phyloP scores from a whole-genome alignment of 1,284 basidiomycete species.

The Cutaneotrichosporon dermatis region DNA sequence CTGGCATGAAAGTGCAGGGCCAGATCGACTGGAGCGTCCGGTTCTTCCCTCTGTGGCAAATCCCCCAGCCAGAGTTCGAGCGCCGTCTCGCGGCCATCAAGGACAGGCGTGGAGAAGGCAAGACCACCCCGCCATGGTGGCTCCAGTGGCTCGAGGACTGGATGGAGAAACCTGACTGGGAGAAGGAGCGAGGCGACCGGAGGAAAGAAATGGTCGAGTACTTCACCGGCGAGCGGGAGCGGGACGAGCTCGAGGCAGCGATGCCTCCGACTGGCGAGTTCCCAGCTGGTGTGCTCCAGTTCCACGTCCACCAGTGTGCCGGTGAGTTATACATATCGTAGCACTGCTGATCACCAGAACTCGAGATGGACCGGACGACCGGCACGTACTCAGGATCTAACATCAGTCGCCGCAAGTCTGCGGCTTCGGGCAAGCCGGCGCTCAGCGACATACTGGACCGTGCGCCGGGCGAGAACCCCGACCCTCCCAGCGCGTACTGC shows the following conservation, averaged over 20 bases:
- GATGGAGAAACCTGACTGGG: conserved; percentile 37
- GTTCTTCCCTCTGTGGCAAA: conserved; percentile 45
- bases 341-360: conserved; percentile 20
- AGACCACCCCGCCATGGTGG: conserved; percentile 31
- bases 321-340: too few species aligned
- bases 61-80: conserved; percentile 32
- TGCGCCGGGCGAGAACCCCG: conserved; percentile 38
- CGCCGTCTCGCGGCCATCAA: conserved; percentile 13
- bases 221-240: conserved; percentile 44
- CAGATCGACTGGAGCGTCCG: conserved; percentile 41
- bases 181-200: conserved; percentile 33
- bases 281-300: conserved; percentile 42
- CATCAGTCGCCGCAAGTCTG: conserved; percentile 24
- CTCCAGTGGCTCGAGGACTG: conserved; percentile 27
- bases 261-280: conserved; percentile 34
- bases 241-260: conserved; percentile 46
- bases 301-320: conserved; percentile 46
- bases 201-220: conserved; percentile 42
- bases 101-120: conserved; percentile 9
- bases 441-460: conserved; percentile 41
- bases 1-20: conserved; percentile 40
- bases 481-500: conserved; percentile 47
- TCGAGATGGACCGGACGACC: conserved; percentile 37
- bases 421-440: conserved; percentile 41
- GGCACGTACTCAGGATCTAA: conserved; percentile 37